A percentile compares a stretch with the other conserved stretches of the same genome.
Evolutionary conservation across 2,329 filamentous ascomycete genomes (phyloP).

Genomic region (Cryphonectria carpinicola): DNA sequence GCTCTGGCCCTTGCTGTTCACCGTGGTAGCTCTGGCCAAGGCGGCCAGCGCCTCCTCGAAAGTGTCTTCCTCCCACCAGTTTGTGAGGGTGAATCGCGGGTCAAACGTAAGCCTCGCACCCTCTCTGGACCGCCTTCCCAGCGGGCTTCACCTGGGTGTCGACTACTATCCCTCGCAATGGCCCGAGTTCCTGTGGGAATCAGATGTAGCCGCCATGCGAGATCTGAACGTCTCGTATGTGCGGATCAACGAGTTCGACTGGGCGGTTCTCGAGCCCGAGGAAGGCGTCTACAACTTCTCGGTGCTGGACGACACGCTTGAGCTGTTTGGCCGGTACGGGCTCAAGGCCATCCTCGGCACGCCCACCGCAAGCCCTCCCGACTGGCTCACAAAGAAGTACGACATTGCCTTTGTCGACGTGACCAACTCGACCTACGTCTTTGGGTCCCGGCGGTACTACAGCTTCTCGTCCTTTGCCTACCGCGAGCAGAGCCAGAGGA

Average conservation of each 20-base stretch:
- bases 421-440: conserved; percentile 32
- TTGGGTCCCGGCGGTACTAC: conserved; percentile 33
- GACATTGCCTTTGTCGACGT: conserved; percentile 32
- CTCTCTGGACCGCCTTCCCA: conserved; percentile 29
- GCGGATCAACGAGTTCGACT: conserved; percentile 34
- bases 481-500: conserved; percentile 32
- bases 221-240: conserved; percentile 33
- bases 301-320: conserved; percentile 31
- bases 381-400: conserved; percentile 32
- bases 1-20: neutral
- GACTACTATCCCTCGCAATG: conserved; percentile 35
- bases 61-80: neutral
- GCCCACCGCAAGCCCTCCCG: conserved; percentile 32
- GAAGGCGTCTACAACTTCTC: conserved; percentile 33
- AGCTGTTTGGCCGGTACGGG: conserved; percentile 29
- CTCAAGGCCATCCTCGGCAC: conserved; percentile 34
- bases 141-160: conserved; percentile 31
- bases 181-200: conserved; percentile 32
- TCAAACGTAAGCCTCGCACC: conserved; percentile 12
- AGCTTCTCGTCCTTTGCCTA: conserved; percentile 34
- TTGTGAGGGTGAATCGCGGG: neutral
- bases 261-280: conserved; percentile 31
- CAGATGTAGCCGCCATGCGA: conserved; percentile 31
- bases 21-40: conserved; percentile 16
- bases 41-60: neutral